Evolutionary conservation across 2,329 filamentous ascomycete species (phyloP).

Genomic region (Arachnomyces sp.): DNA sequence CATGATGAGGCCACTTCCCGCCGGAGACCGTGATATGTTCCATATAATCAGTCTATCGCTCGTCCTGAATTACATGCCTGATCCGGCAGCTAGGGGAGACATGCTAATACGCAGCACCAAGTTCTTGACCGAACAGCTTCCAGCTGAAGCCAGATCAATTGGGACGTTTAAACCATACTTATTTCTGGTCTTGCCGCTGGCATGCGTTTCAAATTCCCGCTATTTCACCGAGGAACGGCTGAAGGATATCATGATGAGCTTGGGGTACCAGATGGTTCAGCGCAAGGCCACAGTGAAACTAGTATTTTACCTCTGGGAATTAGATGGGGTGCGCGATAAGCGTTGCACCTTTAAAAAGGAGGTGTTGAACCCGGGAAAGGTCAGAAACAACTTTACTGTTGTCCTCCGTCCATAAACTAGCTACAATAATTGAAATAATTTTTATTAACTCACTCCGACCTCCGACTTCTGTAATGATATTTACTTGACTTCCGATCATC

Average conservation of each 20-base stretch:
- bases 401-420: constrained; percentile 41
- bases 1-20: constrained; percentile 73
- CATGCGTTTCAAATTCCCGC: constrained; percentile 82
- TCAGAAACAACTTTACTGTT: constrained; percentile 86
- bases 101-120: constrained; percentile 72
- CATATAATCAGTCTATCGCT: constrained; percentile 87
- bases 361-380: constrained; percentile 64
- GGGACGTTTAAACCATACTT: constrained; percentile 44
- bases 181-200: constrained; percentile 82
- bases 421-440: constrained; percentile 14
- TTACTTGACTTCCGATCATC: no score
- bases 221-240: constrained; percentile 71
- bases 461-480: no score
- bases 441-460: constrained; percentile 1
- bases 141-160: constrained; percentile 11
- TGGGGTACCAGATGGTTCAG: constrained; percentile 62
- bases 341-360: constrained; percentile 55
- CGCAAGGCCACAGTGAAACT: constrained; percentile 74
- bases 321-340: constrained; percentile 25
- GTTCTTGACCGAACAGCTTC: constrained; percentile 49
- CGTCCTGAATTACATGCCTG: constrained; percentile 89
- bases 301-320: constrained; percentile 79
- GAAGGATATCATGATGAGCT: constrained; percentile 60
- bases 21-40: constrained; percentile 55
- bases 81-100: constrained; percentile 62